phyloP scores from a whole-genome alignment of 2,329 filamentous ascomycete genomes.

The Ceratocystis destructans region DNA sequence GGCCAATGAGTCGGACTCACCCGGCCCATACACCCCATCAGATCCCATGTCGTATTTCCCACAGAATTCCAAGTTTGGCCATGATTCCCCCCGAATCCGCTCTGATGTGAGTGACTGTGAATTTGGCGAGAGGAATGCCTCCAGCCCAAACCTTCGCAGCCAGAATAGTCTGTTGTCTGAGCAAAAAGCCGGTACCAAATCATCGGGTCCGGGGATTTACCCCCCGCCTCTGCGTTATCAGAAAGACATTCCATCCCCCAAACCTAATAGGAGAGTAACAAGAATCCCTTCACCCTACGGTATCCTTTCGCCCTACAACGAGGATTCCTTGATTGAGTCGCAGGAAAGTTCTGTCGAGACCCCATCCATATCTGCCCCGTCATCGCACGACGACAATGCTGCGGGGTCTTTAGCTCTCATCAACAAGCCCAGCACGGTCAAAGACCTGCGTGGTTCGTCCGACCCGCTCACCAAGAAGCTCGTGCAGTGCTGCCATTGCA shows the following conservation, averaged over 20 bases:
- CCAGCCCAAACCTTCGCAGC: background rate
- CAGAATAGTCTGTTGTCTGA: background rate
- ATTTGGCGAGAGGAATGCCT: constrained; percentile 6
- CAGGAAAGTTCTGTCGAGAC: constrained; percentile 11
- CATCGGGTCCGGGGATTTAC: background rate
- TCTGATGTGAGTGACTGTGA: constrained; percentile 11
- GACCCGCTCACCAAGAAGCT: constrained; percentile 47
- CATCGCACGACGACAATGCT: background rate
- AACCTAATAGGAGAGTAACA: background rate
- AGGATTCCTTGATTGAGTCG: constrained; percentile 10
- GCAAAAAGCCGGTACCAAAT: background rate
- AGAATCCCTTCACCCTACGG: constrained; percentile 11
- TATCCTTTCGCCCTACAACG: constrained; percentile 14
- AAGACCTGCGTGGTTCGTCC: constrained; percentile 5
- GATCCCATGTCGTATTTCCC: constrained; percentile 8
- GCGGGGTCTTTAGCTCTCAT: background rate
- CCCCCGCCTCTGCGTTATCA: constrained; percentile 9
- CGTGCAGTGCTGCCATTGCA: constrained; percentile 51
- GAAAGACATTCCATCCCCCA: background rate
- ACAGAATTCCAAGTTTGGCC: constrained; percentile 1
- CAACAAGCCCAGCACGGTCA: background rate
- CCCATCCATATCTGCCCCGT: constrained; percentile 4
- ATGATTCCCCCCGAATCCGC: constrained; percentile 6
- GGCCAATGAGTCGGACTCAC: constrained; percentile 13
- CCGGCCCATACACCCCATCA: constrained; percentile 10